phyloP scores from a whole-genome alignment of 2,329 filamentous ascomycete species.

The Pyrenophora teres region DNA sequence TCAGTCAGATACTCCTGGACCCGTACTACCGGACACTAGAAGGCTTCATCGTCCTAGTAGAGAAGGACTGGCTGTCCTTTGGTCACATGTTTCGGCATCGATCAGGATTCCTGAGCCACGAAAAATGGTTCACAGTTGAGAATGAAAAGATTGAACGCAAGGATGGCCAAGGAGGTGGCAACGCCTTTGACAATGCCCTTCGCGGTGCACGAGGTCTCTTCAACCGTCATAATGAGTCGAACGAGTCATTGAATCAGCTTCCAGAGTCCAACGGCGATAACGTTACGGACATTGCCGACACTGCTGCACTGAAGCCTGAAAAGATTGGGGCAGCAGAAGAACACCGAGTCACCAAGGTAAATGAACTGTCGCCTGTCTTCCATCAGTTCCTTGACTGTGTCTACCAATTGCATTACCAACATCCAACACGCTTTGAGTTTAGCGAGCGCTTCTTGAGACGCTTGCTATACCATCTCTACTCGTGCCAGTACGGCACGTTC shows the following conservation, averaged over 20 bases:
- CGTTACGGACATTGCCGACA: conserved; percentile 54
- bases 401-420: conserved; percentile 84
- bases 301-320: conserved; percentile 38
- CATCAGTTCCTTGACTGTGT: conserved; percentile 96
- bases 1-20: conserved; percentile 91
- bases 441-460: conserved; percentile 91
- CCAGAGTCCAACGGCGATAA: conserved; percentile 56
- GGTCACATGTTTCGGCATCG: conserved; percentile 96
- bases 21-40: conserved; percentile 94
- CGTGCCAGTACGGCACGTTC: conserved; percentile 96
- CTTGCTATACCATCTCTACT: conserved; percentile 90
- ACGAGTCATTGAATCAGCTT: conserved; percentile 64
- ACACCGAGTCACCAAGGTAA: conserved; percentile 75
- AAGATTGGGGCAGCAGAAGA: conserved; percentile 55
- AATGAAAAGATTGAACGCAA: conserved; percentile 71
- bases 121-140: conserved; percentile 92
- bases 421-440: conserved; percentile 90
- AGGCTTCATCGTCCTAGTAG: conserved; percentile 90
- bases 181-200: conserved; percentile 84
- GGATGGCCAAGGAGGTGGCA: conserved; percentile 56
- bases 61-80: conserved; percentile 98
- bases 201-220: conserved; percentile 88
- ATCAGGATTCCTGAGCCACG: conserved; percentile 83
- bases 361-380: conserved; percentile 93
- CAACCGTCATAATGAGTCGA: conserved; percentile 74